These are phyloP conservation scores for Aspergillus nomiae DNA, from an alignment of 2,329 filamentous ascomycete genomes.

Conservation along the genomic window DNA sequence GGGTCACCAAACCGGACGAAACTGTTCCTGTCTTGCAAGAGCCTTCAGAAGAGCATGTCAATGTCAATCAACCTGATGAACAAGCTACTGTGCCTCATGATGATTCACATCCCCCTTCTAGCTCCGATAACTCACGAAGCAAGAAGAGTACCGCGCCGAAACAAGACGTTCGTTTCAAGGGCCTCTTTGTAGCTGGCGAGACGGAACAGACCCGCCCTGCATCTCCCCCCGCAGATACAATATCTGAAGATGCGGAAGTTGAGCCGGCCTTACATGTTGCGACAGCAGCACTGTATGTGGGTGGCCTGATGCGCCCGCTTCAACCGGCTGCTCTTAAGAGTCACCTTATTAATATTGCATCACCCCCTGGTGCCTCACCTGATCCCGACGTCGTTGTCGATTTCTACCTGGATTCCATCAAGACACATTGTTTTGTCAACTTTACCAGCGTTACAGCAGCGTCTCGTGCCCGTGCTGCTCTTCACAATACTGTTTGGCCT, in stretches of 20 bases:
- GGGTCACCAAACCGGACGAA: constrained; percentile 10
- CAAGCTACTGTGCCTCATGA: constrained; percentile 16
- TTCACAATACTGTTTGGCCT: constrained; percentile 84
- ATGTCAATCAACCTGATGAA: constrained; percentile 20
- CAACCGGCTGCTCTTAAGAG: constrained; percentile 66
- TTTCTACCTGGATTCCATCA: constrained; percentile 81
- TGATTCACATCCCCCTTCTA: constrained; percentile 11
- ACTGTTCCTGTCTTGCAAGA: constrained; percentile 25
- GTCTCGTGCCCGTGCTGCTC: constrained; percentile 69
- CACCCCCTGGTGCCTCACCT: constrained; percentile 54
- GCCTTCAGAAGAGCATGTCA: constrained; percentile 8
- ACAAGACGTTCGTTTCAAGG: constrained; percentile 52
- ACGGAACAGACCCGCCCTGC: constrained; percentile 26
- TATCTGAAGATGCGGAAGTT: constrained; percentile 43
- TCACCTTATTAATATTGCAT: constrained; percentile 70
- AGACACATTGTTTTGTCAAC: constrained; percentile 81
- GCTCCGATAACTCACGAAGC: constrained; percentile 8
- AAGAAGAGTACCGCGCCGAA: constrained; percentile 29
- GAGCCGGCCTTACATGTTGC: constrained; percentile 68
- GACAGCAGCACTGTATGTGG: constrained; percentile 81
- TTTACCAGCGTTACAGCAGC: constrained; percentile 72
- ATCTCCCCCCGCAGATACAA: constrained; percentile 28
- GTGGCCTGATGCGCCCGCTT: constrained; percentile 85
- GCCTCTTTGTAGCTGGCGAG: constrained; percentile 43
- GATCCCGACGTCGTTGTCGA: constrained; percentile 61